A percentile compares a stretch with the other conserved stretches of the same genome.
Conservation (phyloP, 495 filamentous ascomycete species). For the Sordaria brevicollis region DNA sequence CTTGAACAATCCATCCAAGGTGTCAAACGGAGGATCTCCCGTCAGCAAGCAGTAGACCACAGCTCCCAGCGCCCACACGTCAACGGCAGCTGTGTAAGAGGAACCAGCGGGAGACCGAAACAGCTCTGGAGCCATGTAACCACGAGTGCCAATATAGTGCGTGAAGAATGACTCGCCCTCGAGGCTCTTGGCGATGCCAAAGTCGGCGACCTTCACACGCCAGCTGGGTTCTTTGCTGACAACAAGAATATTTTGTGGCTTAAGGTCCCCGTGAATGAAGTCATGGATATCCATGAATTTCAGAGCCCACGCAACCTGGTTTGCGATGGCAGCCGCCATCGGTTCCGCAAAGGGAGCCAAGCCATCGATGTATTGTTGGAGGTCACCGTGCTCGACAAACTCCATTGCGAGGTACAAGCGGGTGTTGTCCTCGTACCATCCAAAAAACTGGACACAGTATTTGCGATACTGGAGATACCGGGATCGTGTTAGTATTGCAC, state of each 20-base stretch:
- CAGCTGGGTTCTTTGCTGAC: constrained; percentile 14
- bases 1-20: background rate
- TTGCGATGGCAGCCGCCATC: constrained; percentile 25
- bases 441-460: constrained; percentile 24
- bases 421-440: constrained; percentile 27
- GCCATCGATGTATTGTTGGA: constrained; percentile 13
- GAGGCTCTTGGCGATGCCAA: constrained; percentile 30
- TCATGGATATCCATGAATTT: constrained; percentile 36
- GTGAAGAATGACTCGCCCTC: constrained; percentile 6
- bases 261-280: constrained; percentile 43
- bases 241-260: constrained; percentile 28
- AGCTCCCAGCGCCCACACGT: constrained; percentile 15
- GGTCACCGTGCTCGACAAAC: constrained; percentile 25
- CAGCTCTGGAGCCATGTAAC: constrained; percentile 9
- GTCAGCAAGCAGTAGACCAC: background rate
- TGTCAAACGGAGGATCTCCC: background rate
- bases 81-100: background rate
- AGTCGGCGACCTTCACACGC: constrained; percentile 43
- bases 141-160: constrained; percentile 3
- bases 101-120: background rate
- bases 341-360: constrained; percentile 13
- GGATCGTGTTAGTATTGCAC: background rate
- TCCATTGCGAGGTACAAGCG: constrained; percentile 33
- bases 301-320: constrained; percentile 37
- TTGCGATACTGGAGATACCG: constrained; percentile 4